Evolutionary conservation across 1,284 basidiomycete genomes (phyloP).

Genomic region (Coriolopsis trogii): DNA sequence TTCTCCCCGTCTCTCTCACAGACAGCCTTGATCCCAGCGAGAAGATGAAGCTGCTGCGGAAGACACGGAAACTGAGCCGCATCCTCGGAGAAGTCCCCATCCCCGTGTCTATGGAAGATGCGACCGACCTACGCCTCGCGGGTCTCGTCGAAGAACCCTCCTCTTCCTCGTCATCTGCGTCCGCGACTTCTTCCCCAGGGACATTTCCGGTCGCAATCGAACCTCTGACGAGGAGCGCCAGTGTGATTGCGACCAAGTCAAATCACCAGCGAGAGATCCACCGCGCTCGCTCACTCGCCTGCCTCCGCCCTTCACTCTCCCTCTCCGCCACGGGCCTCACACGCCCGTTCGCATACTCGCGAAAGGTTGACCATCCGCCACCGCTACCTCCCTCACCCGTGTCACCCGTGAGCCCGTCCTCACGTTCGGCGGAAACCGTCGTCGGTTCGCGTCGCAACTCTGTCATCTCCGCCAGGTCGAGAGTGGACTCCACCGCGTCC

Average conservation of each 20-base stretch:
- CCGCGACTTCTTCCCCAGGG: slow-evolving; percentile 13
- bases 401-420: slow-evolving; percentile 5
- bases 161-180: slow-evolving; percentile 13
- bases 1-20: slow-evolving; percentile 34
- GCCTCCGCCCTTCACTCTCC: slow-evolving; percentile 26
- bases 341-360: no score
- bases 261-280: slow-evolving; percentile 20
- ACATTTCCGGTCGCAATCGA: slow-evolving; percentile 7
- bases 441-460: slow-evolving; percentile 21
- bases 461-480: slow-evolving; percentile 1
- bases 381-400: slow-evolving; percentile 12
- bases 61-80: slow-evolving; percentile 45
- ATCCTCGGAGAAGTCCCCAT: slow-evolving; percentile 43
- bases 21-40: slow-evolving; percentile 40
- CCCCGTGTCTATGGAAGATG: slow-evolving; percentile 22
- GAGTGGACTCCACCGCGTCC: slow-evolving; percentile 23
- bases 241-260: slow-evolving; percentile 21
- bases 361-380: slow-evolving; percentile 5
- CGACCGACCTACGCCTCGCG: slow-evolving; percentile 13
- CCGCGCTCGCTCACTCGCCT: slow-evolving; percentile 29
- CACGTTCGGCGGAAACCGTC: neutral
- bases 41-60: slow-evolving; percentile 43
- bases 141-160: slow-evolving; percentile 22
- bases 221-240: slow-evolving; percentile 24
- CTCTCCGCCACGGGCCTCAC: slow-evolving; percentile 14